Evolutionary conservation across 441 rosid genomes (phyloP).

Genomic region (Gossypium laxum): DNA sequence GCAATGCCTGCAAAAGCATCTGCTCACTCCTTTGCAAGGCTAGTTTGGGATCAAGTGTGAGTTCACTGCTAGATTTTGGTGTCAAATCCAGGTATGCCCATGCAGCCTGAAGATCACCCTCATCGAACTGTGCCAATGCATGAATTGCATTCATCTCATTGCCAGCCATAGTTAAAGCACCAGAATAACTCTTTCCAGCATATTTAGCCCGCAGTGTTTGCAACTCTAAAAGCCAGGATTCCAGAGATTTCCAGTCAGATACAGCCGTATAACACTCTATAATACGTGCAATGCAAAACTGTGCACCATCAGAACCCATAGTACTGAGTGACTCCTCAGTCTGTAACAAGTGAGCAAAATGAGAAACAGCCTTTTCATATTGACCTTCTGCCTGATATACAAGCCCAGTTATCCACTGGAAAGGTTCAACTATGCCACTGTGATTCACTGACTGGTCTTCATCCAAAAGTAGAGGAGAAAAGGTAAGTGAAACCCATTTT

Average conservation of each 20-base stretch:
- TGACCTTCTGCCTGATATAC: slow-evolving; percentile 79
- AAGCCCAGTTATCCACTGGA: slow-evolving; percentile 81
- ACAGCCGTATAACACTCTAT: slow-evolving; percentile 86
- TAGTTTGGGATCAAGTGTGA: slow-evolving; percentile 82
- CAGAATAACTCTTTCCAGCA: slow-evolving; percentile 89
- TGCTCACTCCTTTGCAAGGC: slow-evolving; percentile 95
- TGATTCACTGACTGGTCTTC: slow-evolving; percentile 44
- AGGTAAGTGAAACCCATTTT: slow-evolving; percentile 65
- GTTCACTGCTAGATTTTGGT: slow-evolving; percentile 82
- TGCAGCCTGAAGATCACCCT: slow-evolving; percentile 75
- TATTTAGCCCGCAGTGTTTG: slow-evolving; percentile 85
- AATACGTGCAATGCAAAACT: slow-evolving; percentile 72
- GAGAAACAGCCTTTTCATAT: slow-evolving; percentile 80
- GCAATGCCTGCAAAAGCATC: slow-evolving; percentile 94
- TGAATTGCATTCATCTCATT: slow-evolving; percentile 88
- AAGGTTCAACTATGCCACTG: slow-evolving; percentile 31
- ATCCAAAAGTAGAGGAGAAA: slow-evolving; percentile 61
- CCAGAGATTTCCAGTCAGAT: slow-evolving; percentile 86
- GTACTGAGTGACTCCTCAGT: slow-evolving; percentile 68
- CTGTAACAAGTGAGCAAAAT: slow-evolving; percentile 71
- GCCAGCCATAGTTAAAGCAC: slow-evolving; percentile 90
- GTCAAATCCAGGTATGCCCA: slow-evolving; percentile 93
- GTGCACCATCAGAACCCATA: slow-evolving; percentile 84
- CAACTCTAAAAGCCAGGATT: slow-evolving; percentile 76
- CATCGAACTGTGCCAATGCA: slow-evolving; percentile 85